Evolutionary conservation across 345 rosid species (phyloP).

Genomic region (Pistacia vera): DNA sequence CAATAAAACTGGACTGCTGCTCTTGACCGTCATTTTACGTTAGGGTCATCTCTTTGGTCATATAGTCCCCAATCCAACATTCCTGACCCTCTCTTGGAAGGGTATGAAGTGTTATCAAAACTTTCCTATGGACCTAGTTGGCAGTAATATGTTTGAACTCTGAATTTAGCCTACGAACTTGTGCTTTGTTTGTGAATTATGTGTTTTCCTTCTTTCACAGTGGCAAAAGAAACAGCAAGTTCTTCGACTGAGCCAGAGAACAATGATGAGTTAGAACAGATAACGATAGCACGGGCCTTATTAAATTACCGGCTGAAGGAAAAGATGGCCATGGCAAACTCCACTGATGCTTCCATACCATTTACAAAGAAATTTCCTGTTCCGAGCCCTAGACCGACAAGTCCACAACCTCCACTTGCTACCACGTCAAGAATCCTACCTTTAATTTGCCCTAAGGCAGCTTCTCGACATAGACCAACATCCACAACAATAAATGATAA

Average conservation of each 20-base stretch:
- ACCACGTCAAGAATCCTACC: slow-evolving; percentile 91
- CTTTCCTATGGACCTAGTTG: background rate
- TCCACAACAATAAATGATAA: slow-evolving; percentile 34
- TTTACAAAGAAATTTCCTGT: slow-evolving; percentile 67
- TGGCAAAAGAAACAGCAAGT: slow-evolving; percentile 92
- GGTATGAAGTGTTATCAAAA: too few relatives aligned
- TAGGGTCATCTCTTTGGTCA: background rate
- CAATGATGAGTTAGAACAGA: slow-evolving; percentile 93
- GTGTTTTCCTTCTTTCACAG: slow-evolving; percentile 42
- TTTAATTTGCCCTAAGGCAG: slow-evolving; percentile 68
- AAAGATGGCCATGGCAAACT: slow-evolving; percentile 61
- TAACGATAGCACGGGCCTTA: slow-evolving; percentile 82
- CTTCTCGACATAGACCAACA: slow-evolving; percentile 55
- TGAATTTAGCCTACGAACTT: background rate
- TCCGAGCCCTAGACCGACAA: slow-evolving; percentile 80
- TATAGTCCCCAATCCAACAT: background rate
- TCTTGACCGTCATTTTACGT: background rate
- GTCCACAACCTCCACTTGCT: slow-evolving; percentile 72
- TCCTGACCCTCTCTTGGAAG: background rate
- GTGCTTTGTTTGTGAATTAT: background rate
- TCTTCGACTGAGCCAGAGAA: slow-evolving; percentile 76
- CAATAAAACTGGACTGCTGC: background rate
- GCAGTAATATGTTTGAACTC: background rate
- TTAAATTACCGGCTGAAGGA: slow-evolving; percentile 75
- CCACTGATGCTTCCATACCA: slow-evolving; percentile 55